A percentile compares a stretch with the other conserved stretches of the same genome.
Conservation (phyloP, 805 yeast genomes). For the Kuraishia hungarica region DNA sequence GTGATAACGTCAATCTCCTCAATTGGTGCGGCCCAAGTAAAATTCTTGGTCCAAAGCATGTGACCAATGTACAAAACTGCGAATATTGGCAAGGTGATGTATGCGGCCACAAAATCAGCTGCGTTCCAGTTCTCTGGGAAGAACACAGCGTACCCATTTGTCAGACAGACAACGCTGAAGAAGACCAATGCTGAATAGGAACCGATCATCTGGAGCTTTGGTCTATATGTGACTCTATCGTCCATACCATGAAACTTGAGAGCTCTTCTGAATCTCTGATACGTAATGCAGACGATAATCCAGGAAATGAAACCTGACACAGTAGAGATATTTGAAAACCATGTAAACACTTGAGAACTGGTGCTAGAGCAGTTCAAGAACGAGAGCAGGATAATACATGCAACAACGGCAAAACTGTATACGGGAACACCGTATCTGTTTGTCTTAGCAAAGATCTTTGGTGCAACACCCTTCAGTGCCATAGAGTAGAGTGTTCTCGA, state of each 20-base stretch:
- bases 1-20: conserved; percentile 53
- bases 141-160: conserved; percentile 70
- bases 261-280: conserved; percentile 59
- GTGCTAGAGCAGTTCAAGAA: conserved; percentile 57
- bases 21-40: conserved; percentile 38
- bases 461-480: conserved; percentile 70
- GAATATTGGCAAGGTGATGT: conserved; percentile 55
- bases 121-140: conserved; percentile 39
- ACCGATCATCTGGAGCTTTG: conserved; percentile 48
- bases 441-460: conserved; percentile 51
- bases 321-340: conserved; percentile 61
- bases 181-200: conserved; percentile 45
- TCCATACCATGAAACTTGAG: conserved; percentile 39
- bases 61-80: conserved; percentile 49
- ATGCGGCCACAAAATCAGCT: conserved; percentile 62
- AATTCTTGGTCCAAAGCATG: conserved; percentile 36
- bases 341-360: conserved; percentile 52
- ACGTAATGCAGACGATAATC: conserved; percentile 46
- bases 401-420: conserved; percentile 42
- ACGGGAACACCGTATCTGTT: conserved; percentile 64
- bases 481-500: conserved; percentile 70
- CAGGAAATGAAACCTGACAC: conserved; percentile 63
- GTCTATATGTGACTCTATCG: conserved; percentile 50
- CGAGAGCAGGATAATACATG: conserved; percentile 43
- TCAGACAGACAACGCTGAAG: conserved; percentile 44